Evolutionary conservation across 768 basidiomycete genomes (phyloP), one percentile per base, ranked within the genome.

Genomic region (Xerocomellus amylosporus): DNA sequence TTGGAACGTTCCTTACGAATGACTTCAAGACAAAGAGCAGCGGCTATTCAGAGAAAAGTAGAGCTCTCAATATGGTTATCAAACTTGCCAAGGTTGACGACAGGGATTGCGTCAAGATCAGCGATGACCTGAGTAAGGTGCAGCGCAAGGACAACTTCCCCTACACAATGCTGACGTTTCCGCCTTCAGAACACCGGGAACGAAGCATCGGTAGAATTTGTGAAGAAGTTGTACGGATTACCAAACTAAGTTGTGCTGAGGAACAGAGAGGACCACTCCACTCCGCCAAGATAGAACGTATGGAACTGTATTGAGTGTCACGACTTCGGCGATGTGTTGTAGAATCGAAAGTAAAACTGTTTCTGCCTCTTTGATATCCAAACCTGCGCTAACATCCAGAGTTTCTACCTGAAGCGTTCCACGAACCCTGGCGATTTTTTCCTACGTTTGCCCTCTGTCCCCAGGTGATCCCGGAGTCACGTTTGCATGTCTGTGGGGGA

Each of bases 1-100:
- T 98, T 41, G 97, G 97, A 1, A 99, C 97, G 0, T 87, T 79
- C 68, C 71, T 98, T 9, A 93, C 93, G 15, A 98, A 97, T 65
- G 94, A 97, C 71, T 97, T 95, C 74, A 65, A 58, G 62, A 74
- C 63, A 42, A 66, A 58, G 68, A 79, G 73, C 51, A 74, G 74
- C 8, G 62, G 72, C 28, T 70, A 79, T 62, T 65, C 62, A 68
- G 80, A 82, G 64, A 83, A 82, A 71, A 92, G 88, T 73, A 88
- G 84, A 64, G 82, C 93, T 20, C 69, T 97, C 58, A 97, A 96
- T 65, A 98, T 98, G 66, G 96, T 99, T 46, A 94, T 98, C 74
- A 98, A 98, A 65, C 77, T 99, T 9, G 80, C 83, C 37, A 79
- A 82, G 42, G 86, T 97, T 13, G 77, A 90, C 63, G 81, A 79